Evolutionary conservation across 257 asterid genomes (phyloP), one percentile per base, ranked within the genome.

Genomic region (Craterostigma plantagineum): DNA sequence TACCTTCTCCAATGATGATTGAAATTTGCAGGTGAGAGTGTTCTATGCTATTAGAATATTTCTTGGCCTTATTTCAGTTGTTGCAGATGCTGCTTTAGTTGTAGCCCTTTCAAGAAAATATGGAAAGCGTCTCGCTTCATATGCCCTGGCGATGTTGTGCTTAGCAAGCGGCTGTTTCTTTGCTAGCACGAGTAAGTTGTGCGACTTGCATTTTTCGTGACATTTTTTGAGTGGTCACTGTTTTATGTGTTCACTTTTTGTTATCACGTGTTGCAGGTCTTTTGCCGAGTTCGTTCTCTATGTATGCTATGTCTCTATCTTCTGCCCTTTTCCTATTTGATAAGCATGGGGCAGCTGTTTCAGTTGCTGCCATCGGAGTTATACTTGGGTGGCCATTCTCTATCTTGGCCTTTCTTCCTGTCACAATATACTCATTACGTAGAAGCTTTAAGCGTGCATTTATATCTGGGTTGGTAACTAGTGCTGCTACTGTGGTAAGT

Each of bases 351-450:
- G 64, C 81, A 69, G 87, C 94, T 49, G 87, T 90, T 62, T 73
- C 79, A 33, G 37, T 64, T 61, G 93, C 99, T 10, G 99, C 91
- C 9, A 49, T 67, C 64, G 99, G 99, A 47, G 94, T 90, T 49
- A 69, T 83, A 63, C 78, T 90, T 44, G 95, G 99, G 40, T 90
- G 99, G 99, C 95, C 99, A 45, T 90, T 90, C 76, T 69, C 99
- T 14, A 42, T 83, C 72, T 72, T 90, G 64, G 92, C 95, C 30
- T 77, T 90, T 69, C 87, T 83, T 54, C 99, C 99, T 6, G 65
- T 90, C 49, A 79, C 99, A 48, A 45, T 80, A 46, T 79, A 72
- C 76, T 66, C 91, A 50, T 59, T 90, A 58, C 14, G 60, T 45
- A 77, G 66, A 67, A 67, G 70, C 46, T 80, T 75, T 61, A 80